phyloP scores from a whole-genome alignment of 108 stramenopile species.

The Skeletonema marinoi region DNA sequence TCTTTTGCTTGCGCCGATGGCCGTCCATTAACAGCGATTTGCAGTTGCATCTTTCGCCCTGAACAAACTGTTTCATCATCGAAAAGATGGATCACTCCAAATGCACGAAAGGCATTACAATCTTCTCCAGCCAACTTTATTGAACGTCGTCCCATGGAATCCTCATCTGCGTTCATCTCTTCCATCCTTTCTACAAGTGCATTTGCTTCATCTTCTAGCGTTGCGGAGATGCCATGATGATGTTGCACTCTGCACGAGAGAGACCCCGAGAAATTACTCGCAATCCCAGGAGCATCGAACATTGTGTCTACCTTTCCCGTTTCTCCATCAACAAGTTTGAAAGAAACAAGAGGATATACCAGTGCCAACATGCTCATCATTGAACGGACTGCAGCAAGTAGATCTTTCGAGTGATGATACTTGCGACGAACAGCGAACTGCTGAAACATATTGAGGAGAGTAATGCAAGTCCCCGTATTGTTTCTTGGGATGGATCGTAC shows the following conservation, averaged over 20 bases:
- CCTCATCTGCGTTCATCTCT: constrained; percentile 8
- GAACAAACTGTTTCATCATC: not conserved
- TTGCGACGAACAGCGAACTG: constrained; percentile 26
- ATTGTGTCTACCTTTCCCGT: constrained; percentile 4
- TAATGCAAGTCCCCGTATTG: constrained; percentile 23
- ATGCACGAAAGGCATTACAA: constrained; percentile 10
- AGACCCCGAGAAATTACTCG: not conserved
- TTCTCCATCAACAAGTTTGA: constrained; percentile 15
- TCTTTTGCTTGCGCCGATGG: not conserved
- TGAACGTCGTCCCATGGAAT: not conserved
- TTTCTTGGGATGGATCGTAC: not conserved
- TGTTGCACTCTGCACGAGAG: constrained; percentile 4
- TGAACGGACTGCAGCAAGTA: constrained; percentile 4
- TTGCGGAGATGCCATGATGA: not conserved
- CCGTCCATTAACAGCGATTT: constrained; percentile 25
- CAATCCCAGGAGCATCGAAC: not conserved
- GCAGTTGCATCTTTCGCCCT: constrained; percentile 18
- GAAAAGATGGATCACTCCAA: constrained; percentile 13
- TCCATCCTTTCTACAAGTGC: constrained; percentile 17
- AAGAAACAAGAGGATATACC: constrained; percentile 21
- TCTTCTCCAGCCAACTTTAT: constrained; percentile 8
- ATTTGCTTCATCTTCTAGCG: constrained; percentile 5
- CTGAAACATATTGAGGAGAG: constrained; percentile 27
- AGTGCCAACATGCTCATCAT: constrained; percentile 17
- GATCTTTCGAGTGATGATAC: constrained; percentile 7